These are phyloP conservation scores for Melampsora larici-populina DNA, from an alignment of 1,284 basidiomycete genomes.

Conservation along the genomic window DNA sequence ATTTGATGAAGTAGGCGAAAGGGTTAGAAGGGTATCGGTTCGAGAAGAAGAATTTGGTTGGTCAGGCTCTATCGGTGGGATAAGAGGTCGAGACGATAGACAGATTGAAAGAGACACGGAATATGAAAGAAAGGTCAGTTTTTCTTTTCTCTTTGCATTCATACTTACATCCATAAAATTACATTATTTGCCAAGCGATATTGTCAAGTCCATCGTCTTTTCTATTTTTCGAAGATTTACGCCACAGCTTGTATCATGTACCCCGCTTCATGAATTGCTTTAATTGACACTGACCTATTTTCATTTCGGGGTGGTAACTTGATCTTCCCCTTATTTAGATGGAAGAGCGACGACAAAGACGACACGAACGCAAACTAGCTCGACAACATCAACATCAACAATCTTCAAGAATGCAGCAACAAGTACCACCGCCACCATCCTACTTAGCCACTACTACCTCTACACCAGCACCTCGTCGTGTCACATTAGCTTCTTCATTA, in stretches of 20 bases:
- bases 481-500: background rate
- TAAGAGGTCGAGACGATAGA: slow-evolving; percentile 36
- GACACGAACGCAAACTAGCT: slow-evolving; percentile 35
- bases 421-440: background rate
- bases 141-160: background rate
- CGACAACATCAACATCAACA: slow-evolving; percentile 17
- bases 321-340: background rate
- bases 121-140: slow-evolving; percentile 33
- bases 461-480: background rate
- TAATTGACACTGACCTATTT: background rate
- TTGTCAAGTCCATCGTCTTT: too few relatives aligned
- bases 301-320: background rate
- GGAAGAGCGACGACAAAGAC: slow-evolving; percentile 24
- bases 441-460: background rate
- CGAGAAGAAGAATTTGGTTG: slow-evolving; percentile 41
- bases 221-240: background rate
- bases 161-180: background rate
- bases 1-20: slow-evolving; percentile 10
- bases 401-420: background rate
- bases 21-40: background rate
- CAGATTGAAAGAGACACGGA: slow-evolving; percentile 38
- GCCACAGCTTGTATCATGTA: background rate
- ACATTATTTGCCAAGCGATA: too few relatives aligned
- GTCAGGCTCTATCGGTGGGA: slow-evolving; percentile 27
- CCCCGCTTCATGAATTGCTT: background rate